Evolutionary conservation across 1,139 yeast genomes (phyloP), one percentile per base, ranked within the genome.

Genomic region (Geotrichum bryndzae): DNA sequence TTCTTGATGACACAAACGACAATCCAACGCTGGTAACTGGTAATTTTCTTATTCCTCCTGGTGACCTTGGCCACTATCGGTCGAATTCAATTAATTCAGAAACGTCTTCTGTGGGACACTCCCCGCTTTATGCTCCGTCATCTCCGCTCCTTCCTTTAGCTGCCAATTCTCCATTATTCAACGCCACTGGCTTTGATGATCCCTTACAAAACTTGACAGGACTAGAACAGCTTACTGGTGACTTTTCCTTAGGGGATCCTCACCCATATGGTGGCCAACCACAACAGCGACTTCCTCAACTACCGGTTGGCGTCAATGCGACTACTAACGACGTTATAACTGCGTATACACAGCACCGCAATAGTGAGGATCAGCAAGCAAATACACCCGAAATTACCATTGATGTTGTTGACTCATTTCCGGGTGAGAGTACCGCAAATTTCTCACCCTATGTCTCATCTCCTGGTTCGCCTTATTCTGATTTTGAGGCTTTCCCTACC

Each of bases 141-240:
- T 62, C 64, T 2, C 64, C 64, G 1, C n/a, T 56, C 4, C 58
- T 60, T 5, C 62, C 62, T 3, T 48, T 58, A 4, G 45, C 53
- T 4, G 53, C 66, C n/a, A 58, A 63, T 41, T 67, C 70, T 13
- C 70, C 70, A 2, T 65, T 63, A 48, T 64, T 64, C 25, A 61
- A 68, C 50, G 58, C 67, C 51, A 51, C 62, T 27, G 61, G n/a
- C 3, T 59, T 63, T 13, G 58, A 64, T 15, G 25, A 10, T 15
- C 46, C 18, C 25, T n/a, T 15, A 22, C 48, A 18, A 46, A 31
- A 15, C 15, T 50, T 46, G 54, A 53, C 41, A 33, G 54, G 60
- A 22, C 50, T 61, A 58, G 57, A 45, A 25, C 61, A 58, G 48
- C 35, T 55, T 11, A 54, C 64, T 4, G 51, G 41, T 27, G 59